phyloP scores from a whole-genome alignment of 768 basidiomycete species.

The Mycena galopus region DNA sequence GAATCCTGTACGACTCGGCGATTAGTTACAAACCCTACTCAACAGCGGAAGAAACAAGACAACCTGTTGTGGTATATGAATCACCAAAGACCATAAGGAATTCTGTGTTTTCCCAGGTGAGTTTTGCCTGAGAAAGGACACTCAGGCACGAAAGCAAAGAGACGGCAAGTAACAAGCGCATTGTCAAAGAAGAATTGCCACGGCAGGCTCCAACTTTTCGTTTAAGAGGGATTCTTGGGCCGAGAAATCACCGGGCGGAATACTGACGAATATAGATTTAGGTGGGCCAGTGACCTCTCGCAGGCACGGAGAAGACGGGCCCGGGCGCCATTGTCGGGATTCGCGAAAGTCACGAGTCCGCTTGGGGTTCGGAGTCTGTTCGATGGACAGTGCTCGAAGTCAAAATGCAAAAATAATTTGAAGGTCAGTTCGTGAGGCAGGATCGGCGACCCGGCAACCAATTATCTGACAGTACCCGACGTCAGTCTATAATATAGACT shows the following conservation, averaged over 20 bases:
- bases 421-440: no score
- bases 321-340: no score
- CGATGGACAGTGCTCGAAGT: no score
- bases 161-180: conserved; percentile 1
- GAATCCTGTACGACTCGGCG: conserved; percentile 53
- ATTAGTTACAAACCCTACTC: neutral
- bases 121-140: conserved; percentile 39
- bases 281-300: no score
- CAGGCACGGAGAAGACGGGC: no score
- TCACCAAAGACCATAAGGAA: conserved; percentile 75
- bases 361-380: no score
- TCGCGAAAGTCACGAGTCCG: no score
- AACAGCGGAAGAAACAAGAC: neutral
- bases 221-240: conserved; percentile 1
- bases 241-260: conserved; percentile 17
- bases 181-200: neutral
- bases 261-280: no score
- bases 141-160: neutral
- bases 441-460: no score
- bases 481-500: no score
- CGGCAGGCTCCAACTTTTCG: neutral
- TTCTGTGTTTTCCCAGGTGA: conserved; percentile 67
- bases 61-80: conserved; percentile 68
- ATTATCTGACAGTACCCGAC: no score
- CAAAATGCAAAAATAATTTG: no score